These are phyloP conservation scores for Aspergillus japonicus DNA, from an alignment of 2,329 filamentous ascomycete genomes.

Conservation along the genomic window DNA sequence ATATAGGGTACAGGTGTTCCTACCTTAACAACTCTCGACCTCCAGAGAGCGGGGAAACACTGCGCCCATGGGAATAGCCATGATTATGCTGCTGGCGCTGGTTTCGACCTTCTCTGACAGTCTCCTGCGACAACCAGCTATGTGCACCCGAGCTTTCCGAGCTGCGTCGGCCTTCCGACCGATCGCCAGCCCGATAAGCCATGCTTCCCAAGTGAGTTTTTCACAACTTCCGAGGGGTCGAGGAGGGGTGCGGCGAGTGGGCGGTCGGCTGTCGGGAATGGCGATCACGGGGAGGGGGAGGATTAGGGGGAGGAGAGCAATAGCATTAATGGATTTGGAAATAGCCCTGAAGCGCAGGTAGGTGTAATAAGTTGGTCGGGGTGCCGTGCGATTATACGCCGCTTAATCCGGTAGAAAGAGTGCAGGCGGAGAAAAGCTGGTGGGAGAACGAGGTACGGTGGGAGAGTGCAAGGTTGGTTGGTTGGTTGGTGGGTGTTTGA, in stretches of 20 bases:
- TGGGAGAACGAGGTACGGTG: constrained; percentile 6
- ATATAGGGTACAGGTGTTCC: constrained; percentile 18
- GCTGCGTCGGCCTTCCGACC: constrained; percentile 37
- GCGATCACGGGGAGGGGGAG: constrained; percentile 4
- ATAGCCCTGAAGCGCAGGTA: background rate
- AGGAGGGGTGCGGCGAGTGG: background rate
- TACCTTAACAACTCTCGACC: constrained; percentile 33
- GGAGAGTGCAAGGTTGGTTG: background rate
- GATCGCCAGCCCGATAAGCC: constrained; percentile 35
- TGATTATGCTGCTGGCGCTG: constrained; percentile 22
- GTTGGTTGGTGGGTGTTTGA: background rate
- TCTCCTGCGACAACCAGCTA: constrained; percentile 43
- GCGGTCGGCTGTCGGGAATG: constrained; percentile 14
- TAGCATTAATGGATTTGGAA: constrained; percentile 2
- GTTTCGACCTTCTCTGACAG: constrained; percentile 32
- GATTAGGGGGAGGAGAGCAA: constrained; percentile 3
- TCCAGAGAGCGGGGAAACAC: constrained; percentile 28
- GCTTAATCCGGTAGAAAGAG: background rate
- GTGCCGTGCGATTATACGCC: background rate
- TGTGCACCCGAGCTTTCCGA: constrained; percentile 42
- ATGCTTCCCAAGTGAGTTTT: constrained; percentile 25
- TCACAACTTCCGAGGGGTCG: background rate
- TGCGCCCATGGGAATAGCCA: constrained; percentile 25
- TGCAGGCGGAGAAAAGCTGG: constrained; percentile 5
- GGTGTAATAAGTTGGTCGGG: background rate